phyloP scores from a whole-genome alignment of 805 yeast species.

The Maudiozyma serrabonitensis region DNA sequence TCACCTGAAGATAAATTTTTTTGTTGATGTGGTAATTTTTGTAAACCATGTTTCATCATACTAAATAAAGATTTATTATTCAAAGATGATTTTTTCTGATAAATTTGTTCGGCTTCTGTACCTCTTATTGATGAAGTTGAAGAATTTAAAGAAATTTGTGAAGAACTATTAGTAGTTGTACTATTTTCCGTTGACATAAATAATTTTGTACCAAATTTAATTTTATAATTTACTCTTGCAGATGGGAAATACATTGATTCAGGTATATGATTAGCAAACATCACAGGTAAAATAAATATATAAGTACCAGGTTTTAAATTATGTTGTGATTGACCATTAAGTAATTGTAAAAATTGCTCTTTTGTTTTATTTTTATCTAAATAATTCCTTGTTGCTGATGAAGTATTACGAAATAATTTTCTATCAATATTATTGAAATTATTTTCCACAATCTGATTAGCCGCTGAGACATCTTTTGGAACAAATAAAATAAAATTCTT shows the following conservation, averaged over 20 bases:
- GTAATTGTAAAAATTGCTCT: slow-evolving; percentile 5
- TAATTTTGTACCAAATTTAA: slow-evolving; percentile 11
- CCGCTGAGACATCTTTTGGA: slow-evolving; percentile 20
- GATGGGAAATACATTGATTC: slow-evolving; percentile 38
- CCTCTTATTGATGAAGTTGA: slow-evolving; percentile 1
- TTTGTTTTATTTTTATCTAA: slow-evolving; percentile 12
- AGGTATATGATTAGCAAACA: slow-evolving; percentile 51
- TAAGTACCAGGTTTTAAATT: slow-evolving; percentile 52
- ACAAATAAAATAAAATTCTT: slow-evolving; percentile 37
- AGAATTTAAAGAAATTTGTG: not conserved
- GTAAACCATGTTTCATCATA: slow-evolving; percentile 21
- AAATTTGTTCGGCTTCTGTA: slow-evolving; percentile 9
- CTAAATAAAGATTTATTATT: slow-evolving; percentile 14
- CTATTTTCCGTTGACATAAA: not conserved
- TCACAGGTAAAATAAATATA: slow-evolving; percentile 52
- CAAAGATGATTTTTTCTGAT: slow-evolving; percentile 3
- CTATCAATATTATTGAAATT: slow-evolving; percentile 10
- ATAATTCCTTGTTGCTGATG: slow-evolving; percentile 9
- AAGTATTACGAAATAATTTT: slow-evolving; percentile 14
- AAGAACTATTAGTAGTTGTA: not conserved
- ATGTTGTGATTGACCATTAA: not conserved
- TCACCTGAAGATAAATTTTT: slow-evolving; percentile 4
- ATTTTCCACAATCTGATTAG: slow-evolving; percentile 17
- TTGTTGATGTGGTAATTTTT: slow-evolving; percentile 6
- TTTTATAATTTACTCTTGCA: slow-evolving; percentile 21